Conservation (phyloP, 371 early-diverging fungal species). For the Rhizopus arrhizus region DNA sequence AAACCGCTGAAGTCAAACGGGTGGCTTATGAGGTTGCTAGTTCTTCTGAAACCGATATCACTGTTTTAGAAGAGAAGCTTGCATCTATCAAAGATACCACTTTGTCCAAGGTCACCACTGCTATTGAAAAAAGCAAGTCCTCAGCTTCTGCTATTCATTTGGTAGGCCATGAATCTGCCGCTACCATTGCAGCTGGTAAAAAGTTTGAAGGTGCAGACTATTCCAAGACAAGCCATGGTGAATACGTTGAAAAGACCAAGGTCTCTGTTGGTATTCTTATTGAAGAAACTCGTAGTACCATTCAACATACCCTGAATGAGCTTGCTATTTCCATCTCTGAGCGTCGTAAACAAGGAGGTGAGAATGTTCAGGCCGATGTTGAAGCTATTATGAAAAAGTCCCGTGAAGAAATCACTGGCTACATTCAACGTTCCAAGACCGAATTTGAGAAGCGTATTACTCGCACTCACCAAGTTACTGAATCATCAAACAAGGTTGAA, state of each 20-base stretch:
- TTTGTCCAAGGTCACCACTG: constrained; percentile 9
- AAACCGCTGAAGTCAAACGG: constrained; percentile 24
- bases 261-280: constrained; percentile 28
- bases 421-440: constrained; percentile 21
- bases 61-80: constrained; percentile 15
- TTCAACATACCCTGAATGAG: constrained; percentile 20
- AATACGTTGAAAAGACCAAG: constrained; percentile 27
- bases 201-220: constrained; percentile 34
- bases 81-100: constrained; percentile 16
- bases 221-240: constrained; percentile 17
- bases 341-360: constrained; percentile 38
- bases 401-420: constrained; percentile 18
- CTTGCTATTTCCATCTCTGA: constrained; percentile 26
- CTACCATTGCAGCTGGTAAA: constrained; percentile 25
- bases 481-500: constrained; percentile 11
- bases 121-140: constrained; percentile 22
- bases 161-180: constrained; percentile 16
- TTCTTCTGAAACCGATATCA: constrained; percentile 7
- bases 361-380: constrained; percentile 29
- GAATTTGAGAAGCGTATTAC: constrained; percentile 25
- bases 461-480: constrained; percentile 9
- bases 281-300: constrained; percentile 24
- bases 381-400: constrained; percentile 30
- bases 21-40: constrained; percentile 25
- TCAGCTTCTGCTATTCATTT: constrained; percentile 23